Evolutionary conservation across 2,329 filamentous ascomycete genomes (phyloP), one percentile per base, ranked within the genome.

Genomic region (Samsoniella hepiali): DNA sequence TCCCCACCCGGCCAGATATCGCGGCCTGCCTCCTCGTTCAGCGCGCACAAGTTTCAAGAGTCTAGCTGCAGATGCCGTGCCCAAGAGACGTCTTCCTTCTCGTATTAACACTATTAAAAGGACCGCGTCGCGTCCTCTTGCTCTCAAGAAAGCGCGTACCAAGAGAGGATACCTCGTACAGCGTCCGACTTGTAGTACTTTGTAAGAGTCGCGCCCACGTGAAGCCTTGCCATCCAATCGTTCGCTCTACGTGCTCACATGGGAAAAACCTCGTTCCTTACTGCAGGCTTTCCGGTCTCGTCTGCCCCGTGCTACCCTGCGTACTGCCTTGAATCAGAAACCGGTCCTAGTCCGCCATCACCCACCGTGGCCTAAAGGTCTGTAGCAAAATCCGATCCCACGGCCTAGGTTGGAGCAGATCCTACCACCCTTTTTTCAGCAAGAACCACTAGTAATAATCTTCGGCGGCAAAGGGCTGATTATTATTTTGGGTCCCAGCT

Each of bases 1-100:
- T 40, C 57, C 34, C 60, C 60, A 50, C 60, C 42, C 22, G 51
- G 51, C 60, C 60, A 62, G 40, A 56, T 50, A 57, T 62, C 60
- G 51, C 34, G 51, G 34, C 60, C 60, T 56, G 13, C 42, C 31
- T 40, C 32, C 4, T 31, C n/a, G 8, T 51, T 13, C 54, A 13
- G 29, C 32, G 45, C 57, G n/a, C 57, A 29, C 40, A 50, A 40
- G 45, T 59, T 49, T 50, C 57, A 50, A 47, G 32, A 27, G n/a
- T 38, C 15, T 31, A 17, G 17, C 42, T 45, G 15, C 42, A 45
- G 6, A 45, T 22, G 3, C 13, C 15, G 8, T 31, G 4, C 31
- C 38, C 54, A 36, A 44, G 5, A 15, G n/a, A 15, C 42, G 8
- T 27, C 15, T 15, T 44, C 2, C 13, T 10, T 17, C 17, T 6